These are phyloP conservation scores for Rosa persica DNA, from an alignment of 306 rosid genomes.

Conservation along the genomic window DNA sequence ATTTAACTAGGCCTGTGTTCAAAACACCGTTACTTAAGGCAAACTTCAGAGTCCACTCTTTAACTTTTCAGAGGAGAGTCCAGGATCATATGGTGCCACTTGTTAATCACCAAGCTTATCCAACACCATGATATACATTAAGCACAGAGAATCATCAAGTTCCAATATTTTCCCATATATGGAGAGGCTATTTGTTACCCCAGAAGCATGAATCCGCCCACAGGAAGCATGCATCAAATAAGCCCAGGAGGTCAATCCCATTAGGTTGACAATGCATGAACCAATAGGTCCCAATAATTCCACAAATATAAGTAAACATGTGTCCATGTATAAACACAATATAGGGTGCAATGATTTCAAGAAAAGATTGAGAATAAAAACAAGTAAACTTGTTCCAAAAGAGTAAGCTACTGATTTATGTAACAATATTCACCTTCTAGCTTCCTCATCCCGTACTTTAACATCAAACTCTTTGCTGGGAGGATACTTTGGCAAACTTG, in stretches of 20 bases:
- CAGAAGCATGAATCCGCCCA: neutral
- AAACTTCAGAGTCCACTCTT: slow-evolving; percentile 7
- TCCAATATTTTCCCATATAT: neutral
- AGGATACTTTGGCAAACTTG: slow-evolving; percentile 94
- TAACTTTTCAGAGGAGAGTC: neutral
- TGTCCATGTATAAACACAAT: neutral
- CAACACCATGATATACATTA: neutral
- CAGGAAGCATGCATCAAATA: slow-evolving; percentile 4
- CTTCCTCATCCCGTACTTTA: slow-evolving; percentile 93
- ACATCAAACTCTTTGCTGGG: slow-evolving; percentile 99
- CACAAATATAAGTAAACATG: neutral
- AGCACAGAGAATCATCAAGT: slow-evolving; percentile 1
- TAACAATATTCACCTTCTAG: slow-evolving; percentile 66
- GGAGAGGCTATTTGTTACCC: neutral
- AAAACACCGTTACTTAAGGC: neutral
- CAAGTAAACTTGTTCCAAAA: slow-evolving; percentile 9
- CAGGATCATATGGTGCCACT: neutral
- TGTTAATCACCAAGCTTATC: neutral
- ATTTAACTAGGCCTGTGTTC: neutral
- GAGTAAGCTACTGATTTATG: slow-evolving; percentile 15
- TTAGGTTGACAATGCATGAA: neutral
- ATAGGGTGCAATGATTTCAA: neutral
- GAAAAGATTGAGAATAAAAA: neutral
- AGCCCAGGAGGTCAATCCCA: neutral
- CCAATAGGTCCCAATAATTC: neutral